phyloP scores from a whole-genome alignment of 2,329 filamentous ascomycete species.

The Xylaria multiplex region DNA sequence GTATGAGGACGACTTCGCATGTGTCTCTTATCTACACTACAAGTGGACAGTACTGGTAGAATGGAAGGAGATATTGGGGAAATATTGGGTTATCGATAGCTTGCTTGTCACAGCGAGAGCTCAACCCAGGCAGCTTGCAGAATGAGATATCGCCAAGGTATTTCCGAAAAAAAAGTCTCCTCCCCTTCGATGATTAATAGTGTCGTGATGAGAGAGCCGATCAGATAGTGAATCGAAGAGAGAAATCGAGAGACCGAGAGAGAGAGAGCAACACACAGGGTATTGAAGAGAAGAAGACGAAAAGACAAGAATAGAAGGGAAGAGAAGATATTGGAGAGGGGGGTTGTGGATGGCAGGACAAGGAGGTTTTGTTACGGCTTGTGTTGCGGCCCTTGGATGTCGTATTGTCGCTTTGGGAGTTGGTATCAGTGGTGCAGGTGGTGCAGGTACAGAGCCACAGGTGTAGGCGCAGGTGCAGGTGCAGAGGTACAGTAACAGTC shows the following conservation, averaged over 20 bases:
- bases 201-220: not conserved
- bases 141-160: not conserved
- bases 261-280: not conserved
- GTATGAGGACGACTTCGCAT: constrained; percentile 10
- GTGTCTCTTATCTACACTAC: not conserved
- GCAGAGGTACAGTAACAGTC: too few relatives aligned
- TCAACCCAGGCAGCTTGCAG: not conserved
- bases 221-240: too few relatives aligned
- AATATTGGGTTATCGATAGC: constrained; percentile 11
- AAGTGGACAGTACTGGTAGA: constrained; percentile 5
- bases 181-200: not conserved
- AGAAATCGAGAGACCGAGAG: too few relatives aligned
- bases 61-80: not conserved
- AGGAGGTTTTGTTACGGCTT: constrained; percentile 1
- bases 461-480: too few relatives aligned
- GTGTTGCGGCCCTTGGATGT: constrained; percentile 10
- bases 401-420: constrained; percentile 7
- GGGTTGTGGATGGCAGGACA: not conserved
- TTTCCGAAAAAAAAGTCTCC: too few relatives aligned
- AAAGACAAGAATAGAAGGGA: too few relatives aligned
- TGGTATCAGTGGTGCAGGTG: not conserved
- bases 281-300: not conserved
- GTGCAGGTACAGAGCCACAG: not conserved
- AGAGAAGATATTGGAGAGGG: not conserved
- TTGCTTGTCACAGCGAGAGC: not conserved